These are phyloP conservation scores for Excoecaria cochinchinensis DNA, from an alignment of 345 rosid species.

Conservation along the genomic window DNA sequence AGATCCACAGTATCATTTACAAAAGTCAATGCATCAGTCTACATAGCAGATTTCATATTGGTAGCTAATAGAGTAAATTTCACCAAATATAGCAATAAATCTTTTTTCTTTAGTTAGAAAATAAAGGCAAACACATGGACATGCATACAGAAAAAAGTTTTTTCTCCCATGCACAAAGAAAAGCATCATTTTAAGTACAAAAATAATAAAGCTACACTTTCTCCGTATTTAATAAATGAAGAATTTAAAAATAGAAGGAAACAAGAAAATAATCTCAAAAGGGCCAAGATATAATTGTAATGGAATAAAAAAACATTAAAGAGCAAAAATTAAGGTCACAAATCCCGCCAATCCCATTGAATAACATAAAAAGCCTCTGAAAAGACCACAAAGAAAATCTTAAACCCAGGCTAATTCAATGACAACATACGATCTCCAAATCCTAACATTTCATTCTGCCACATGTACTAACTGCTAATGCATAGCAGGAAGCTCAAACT, in stretches of 20 bases:
- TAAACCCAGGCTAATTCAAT: background rate
- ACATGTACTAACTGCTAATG: background rate
- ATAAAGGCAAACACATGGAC: background rate
- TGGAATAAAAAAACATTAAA: background rate
- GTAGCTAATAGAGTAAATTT: background rate
- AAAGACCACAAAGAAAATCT: background rate
- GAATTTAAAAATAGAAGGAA: background rate
- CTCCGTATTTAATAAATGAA: background rate
- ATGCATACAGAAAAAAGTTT: background rate
- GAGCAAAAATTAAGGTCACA: background rate
- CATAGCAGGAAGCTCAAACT: background rate
- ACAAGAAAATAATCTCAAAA: background rate
- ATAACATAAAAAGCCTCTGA: background rate
- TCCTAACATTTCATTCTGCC: background rate
- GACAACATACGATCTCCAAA: background rate
- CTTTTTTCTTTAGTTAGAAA: background rate
- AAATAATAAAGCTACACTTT: background rate
- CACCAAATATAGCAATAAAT: background rate
- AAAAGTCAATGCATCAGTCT: background rate
- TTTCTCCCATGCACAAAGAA: background rate
- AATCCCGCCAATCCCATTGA: background rate
- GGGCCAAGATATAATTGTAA: background rate
- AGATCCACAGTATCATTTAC: constrained; percentile 4
- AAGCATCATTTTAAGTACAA: background rate
- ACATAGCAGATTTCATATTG: background rate